Percentiles rank a stretch among this genome's conserved stretches.
phyloP scores from a whole-genome alignment of 768 basidiomycete genomes.

The Fistulinella prunicolor region DNA sequence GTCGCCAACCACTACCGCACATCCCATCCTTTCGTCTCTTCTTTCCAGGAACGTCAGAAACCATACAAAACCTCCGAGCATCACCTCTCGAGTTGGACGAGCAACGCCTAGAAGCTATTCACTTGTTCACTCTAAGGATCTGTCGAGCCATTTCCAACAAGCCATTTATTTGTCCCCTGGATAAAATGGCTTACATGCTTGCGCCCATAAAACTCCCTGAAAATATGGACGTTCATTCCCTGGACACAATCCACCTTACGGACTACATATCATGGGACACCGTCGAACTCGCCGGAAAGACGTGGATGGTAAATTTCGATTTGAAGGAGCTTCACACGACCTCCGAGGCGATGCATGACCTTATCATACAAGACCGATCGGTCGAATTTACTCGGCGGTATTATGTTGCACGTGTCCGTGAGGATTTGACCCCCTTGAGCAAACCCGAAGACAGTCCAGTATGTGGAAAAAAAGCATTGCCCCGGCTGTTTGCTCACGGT shows the following conservation, averaged over 20 bases:
- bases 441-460: conserved; percentile 65
- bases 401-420: conserved; percentile 51
- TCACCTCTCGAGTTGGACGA: conserved; percentile 49
- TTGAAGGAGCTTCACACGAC: conserved; percentile 33
- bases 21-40: conserved; percentile 59
- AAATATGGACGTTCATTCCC: conserved; percentile 26
- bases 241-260: conserved; percentile 32
- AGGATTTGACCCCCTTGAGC: conserved; percentile 71
- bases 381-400: conserved; percentile 77
- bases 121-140: conserved; percentile 61
- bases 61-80: conserved; percentile 44
- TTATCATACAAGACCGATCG: conserved; percentile 71
- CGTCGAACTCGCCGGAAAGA: conserved; percentile 48
- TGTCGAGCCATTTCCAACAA: conserved; percentile 67
- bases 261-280: conserved; percentile 62
- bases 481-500: conserved; percentile 4
- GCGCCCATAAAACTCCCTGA: conserved; percentile 49
- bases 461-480: conserved; percentile 28
- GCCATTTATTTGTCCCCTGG: conserved; percentile 51
- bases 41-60: conserved; percentile 45
- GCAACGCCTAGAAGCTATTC: conserved; percentile 45
- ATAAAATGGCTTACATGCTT: conserved; percentile 62
- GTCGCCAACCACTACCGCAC: conserved; percentile 61
- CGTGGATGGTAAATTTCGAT: conserved; percentile 50
- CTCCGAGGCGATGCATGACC: conserved; percentile 48